Percentiles rank a stretch among this genome's conserved stretches.
These are phyloP conservation scores for Fraxinus quadrangulata DNA, from an alignment of 257 asterid species.

Conservation along the genomic window DNA sequence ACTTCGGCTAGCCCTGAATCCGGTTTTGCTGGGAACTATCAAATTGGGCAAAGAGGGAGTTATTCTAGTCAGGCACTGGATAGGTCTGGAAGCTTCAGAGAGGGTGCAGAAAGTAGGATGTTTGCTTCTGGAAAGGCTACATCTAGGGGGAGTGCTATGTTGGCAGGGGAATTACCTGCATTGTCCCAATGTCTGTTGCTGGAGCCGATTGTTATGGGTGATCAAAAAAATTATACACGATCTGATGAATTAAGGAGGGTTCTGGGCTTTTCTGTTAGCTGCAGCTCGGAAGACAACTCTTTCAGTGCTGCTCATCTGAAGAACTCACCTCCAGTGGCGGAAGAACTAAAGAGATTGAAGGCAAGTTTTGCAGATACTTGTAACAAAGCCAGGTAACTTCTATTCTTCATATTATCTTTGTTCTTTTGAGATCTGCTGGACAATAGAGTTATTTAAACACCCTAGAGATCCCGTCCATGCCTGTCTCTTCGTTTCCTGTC, in stretches of 20 bases:
- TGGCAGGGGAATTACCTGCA: constrained; percentile 59
- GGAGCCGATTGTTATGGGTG: constrained; percentile 70
- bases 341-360: constrained; percentile 67
- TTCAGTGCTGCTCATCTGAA: constrained; percentile 59
- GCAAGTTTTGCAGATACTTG: constrained; percentile 61
- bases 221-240: constrained; percentile 50
- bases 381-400: constrained; percentile 70
- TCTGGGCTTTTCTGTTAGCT: constrained; percentile 58
- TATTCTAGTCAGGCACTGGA: constrained; percentile 64
- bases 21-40: constrained; percentile 63
- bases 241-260: constrained; percentile 74
- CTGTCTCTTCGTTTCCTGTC: background rate
- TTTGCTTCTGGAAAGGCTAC: constrained; percentile 63
- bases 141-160: constrained; percentile 55
- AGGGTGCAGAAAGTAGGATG: constrained; percentile 62
- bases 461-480: background rate
- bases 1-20: constrained; percentile 75
- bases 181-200: constrained; percentile 64
- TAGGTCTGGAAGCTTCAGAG: constrained; percentile 82
- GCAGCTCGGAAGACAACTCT: constrained; percentile 70
- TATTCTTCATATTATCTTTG: constrained; percentile 5
- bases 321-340: constrained; percentile 67
- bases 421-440: constrained; percentile 9
- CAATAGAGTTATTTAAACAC: background rate
- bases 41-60: constrained; percentile 64